These are phyloP conservation scores for Monosporascus sp. DNA, from an alignment of 2,329 filamentous ascomycete genomes.

Conservation along the genomic window DNA sequence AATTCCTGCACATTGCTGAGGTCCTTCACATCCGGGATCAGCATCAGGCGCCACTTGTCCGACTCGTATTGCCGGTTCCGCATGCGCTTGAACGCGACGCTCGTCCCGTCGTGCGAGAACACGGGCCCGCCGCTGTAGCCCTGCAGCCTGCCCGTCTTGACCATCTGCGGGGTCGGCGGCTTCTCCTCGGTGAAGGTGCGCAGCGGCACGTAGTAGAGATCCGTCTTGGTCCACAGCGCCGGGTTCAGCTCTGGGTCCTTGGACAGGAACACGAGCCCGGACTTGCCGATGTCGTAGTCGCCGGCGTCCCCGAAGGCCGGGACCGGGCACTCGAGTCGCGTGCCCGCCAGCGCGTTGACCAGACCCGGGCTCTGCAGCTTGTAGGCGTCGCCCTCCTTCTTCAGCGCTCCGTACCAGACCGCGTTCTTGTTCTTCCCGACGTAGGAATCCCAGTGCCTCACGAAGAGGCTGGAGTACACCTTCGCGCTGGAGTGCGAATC, in stretches of 20 bases:
- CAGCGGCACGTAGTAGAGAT: constrained; percentile 69
- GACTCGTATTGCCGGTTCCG: constrained; percentile 71
- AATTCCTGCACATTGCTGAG: constrained; percentile 56
- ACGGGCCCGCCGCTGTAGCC: constrained; percentile 63
- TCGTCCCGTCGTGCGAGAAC: constrained; percentile 68
- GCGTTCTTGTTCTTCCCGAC: constrained; percentile 62
- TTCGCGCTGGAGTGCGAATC: constrained; percentile 59
- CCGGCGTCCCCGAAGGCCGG: constrained; percentile 72
- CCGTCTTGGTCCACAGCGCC: constrained; percentile 73
- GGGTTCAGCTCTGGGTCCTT: constrained; percentile 68
- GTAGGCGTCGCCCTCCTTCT: constrained; percentile 34
- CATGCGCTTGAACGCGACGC: constrained; percentile 77
- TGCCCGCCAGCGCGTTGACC: constrained; percentile 59
- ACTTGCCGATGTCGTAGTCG: constrained; percentile 70
- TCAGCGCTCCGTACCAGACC: constrained; percentile 37
- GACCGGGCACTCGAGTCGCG: constrained; percentile 60
- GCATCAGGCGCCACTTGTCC: constrained; percentile 65
- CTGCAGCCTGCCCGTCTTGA: constrained; percentile 51
- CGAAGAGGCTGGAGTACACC: constrained; percentile 70
- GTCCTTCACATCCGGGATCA: constrained; percentile 56
- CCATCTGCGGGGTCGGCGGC: constrained; percentile 45
- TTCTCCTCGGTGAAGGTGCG: constrained; percentile 51
- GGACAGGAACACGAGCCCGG: constrained; percentile 67
- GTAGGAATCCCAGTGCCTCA: constrained; percentile 81
- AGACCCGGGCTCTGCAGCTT: constrained; percentile 40